Percentiles rank a stretch among this genome's conserved stretches.
Evolutionary conservation across 495 filamentous ascomycete genomes (phyloP).

Genomic region (Aspergillus saccharolyticus): DNA sequence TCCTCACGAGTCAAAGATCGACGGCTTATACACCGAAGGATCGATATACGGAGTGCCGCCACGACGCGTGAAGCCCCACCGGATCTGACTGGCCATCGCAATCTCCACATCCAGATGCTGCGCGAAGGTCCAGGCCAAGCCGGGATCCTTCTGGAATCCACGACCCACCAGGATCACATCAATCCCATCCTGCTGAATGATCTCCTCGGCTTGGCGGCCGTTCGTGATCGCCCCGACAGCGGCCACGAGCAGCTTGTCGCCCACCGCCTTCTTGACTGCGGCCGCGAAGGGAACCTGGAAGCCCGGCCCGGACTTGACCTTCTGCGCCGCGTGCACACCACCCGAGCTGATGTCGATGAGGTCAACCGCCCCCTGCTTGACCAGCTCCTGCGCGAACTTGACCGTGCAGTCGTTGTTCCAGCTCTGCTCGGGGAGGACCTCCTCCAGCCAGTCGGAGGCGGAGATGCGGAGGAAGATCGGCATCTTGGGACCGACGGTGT

Average conservation of each 20-base stretch:
- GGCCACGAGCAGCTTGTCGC: slow-evolving; percentile 54
- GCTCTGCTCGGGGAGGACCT: slow-evolving; percentile 39
- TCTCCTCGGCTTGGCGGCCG: slow-evolving; percentile 51
- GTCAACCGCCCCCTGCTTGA: slow-evolving; percentile 53
- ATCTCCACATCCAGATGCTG: slow-evolving; percentile 58
- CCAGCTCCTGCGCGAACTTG: slow-evolving; percentile 50
- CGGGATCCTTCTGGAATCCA: slow-evolving; percentile 62
- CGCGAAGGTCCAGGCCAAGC: slow-evolving; percentile 58
- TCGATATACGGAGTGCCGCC: slow-evolving; percentile 17
- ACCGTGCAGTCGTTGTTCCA: slow-evolving; percentile 57
- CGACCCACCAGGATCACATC: slow-evolving; percentile 61
- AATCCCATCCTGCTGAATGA: slow-evolving; percentile 52
- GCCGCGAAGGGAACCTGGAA: slow-evolving; percentile 66
- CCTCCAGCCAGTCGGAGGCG: slow-evolving; percentile 58
- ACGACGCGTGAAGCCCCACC: slow-evolving; percentile 43
- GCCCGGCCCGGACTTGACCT: slow-evolving; percentile 49
- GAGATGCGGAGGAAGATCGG: slow-evolving; percentile 64
- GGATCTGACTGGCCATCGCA: slow-evolving; percentile 57
- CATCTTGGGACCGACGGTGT: slow-evolving; percentile 49
- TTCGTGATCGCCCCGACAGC: slow-evolving; percentile 62
- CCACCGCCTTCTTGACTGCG: slow-evolving; percentile 58
- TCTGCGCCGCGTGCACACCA: slow-evolving; percentile 55
- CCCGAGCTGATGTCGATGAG: slow-evolving; percentile 62
- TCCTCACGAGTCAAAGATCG: slow-evolving; percentile 11
- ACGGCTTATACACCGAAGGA: slow-evolving; percentile 14